phyloP scores from a whole-genome alignment of 2,329 filamentous ascomycete species.

The Alternaria dauci region DNA sequence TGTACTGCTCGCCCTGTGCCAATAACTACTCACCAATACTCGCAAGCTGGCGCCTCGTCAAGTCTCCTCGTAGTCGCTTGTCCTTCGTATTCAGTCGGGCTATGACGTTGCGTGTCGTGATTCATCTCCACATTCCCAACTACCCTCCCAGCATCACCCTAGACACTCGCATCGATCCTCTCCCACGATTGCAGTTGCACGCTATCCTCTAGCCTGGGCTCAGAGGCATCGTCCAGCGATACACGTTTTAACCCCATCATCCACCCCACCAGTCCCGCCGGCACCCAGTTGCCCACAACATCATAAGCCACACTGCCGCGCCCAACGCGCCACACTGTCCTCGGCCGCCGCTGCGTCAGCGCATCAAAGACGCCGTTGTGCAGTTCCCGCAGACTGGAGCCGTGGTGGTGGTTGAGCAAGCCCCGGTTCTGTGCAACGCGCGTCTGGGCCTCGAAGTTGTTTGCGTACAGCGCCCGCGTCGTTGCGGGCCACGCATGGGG shows the following conservation, averaged over 20 bases:
- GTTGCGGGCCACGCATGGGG: constrained; percentile 50
- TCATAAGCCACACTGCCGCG: constrained; percentile 85
- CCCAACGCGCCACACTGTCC: constrained; percentile 77
- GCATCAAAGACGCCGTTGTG: constrained; percentile 92
- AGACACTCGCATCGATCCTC: constrained; percentile 49
- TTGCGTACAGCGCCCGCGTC: constrained; percentile 46
- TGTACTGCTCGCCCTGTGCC: background rate
- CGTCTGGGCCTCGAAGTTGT: constrained; percentile 50
- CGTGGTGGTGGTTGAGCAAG: constrained; percentile 63
- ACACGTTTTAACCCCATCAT: constrained; percentile 84
- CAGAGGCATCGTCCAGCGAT: constrained; percentile 40
- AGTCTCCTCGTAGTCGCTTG: background rate
- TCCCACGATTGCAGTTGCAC: constrained; percentile 55
- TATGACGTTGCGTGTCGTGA: constrained; percentile 14
- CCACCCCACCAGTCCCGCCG: constrained; percentile 81
- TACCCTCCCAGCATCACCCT: constrained; percentile 4
- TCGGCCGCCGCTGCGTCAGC: constrained; percentile 70
- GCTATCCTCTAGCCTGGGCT: constrained; percentile 54
- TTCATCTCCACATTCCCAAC: constrained; percentile 4
- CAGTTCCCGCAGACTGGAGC: constrained; percentile 78
- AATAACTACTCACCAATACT: background rate
- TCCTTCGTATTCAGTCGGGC: constrained; percentile 4
- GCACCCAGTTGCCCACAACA: constrained; percentile 82
- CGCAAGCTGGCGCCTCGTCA: too few species aligned
- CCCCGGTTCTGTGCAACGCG: constrained; percentile 60